Conservation (phyloP, 2,329 filamentous ascomycete species). For the Alternaria sp. region DNA sequence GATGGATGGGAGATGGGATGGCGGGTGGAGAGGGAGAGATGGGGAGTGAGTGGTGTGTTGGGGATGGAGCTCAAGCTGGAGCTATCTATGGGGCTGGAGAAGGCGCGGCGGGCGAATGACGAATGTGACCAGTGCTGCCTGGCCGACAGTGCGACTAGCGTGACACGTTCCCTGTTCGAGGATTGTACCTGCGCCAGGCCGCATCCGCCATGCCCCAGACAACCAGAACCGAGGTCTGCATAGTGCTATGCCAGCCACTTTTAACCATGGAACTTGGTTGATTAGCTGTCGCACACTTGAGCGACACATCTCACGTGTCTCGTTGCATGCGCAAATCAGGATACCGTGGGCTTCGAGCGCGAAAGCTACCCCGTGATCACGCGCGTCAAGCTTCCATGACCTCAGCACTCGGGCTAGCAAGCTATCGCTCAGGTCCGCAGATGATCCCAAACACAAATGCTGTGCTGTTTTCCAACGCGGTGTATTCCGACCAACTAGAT, state of each 20-base stretch:
- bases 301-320: background rate
- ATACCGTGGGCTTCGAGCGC: background rate
- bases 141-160: constrained; percentile 7
- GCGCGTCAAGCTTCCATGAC: constrained; percentile 8
- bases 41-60: constrained; percentile 7
- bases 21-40: constrained; percentile 9
- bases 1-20: constrained; percentile 12
- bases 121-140: constrained; percentile 12
- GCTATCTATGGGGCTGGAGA: constrained; percentile 19
- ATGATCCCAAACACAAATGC: background rate
- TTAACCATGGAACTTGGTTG: background rate
- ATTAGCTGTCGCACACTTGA: background rate
- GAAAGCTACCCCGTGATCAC: background rate
- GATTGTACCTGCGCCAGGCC: constrained; percentile 1
- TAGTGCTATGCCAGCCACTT: background rate
- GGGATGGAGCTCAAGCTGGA: constrained; percentile 18
- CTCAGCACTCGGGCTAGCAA: constrained; percentile 3
- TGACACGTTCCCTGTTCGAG: constrained; percentile 13
- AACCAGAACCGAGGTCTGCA: background rate
- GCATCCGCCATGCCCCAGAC: background rate
- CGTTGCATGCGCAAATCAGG: background rate
- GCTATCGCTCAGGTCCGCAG: background rate
- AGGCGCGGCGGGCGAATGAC: constrained; percentile 14
- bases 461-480: background rate
- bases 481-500: background rate